A percentile compares a stretch with the other conserved stretches of the same genome.
These are phyloP conservation scores for Stagonosporopsis cucurbitacearum DNA, from an alignment of 2,329 filamentous ascomycete genomes.

Conservation along the genomic window DNA sequence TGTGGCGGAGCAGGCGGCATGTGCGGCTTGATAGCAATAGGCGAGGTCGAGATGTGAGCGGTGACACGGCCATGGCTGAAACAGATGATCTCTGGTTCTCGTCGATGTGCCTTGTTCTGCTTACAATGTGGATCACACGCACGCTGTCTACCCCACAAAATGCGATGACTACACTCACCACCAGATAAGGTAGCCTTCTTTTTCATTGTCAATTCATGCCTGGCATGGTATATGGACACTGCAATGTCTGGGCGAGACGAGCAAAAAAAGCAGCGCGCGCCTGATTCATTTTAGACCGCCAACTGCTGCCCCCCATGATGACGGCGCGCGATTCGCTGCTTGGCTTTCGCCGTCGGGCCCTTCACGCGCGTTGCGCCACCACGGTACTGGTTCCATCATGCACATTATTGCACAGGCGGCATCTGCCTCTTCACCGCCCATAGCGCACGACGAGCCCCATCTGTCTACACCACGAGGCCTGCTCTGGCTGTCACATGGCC, in stretches of 20 bases:
- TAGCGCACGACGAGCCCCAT: conserved; percentile 4
- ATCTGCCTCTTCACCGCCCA: conserved; percentile 13
- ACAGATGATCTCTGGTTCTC: background rate
- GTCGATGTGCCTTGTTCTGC: background rate
- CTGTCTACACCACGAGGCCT: conserved; percentile 12
- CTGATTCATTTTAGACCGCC: conserved; percentile 3
- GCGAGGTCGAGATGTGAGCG: background rate
- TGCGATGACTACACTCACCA: conserved; percentile 4
- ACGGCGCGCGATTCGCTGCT: conserved; percentile 17
- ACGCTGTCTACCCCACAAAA: conserved; percentile 1
- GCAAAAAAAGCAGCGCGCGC: conserved; percentile 4
- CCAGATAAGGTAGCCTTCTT: background rate
- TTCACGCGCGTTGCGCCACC: conserved; percentile 21
- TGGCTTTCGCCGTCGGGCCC: conserved; percentile 15
- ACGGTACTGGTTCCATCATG: conserved; percentile 10
- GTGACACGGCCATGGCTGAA: conserved; percentile 7
- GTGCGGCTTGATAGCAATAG: background rate
- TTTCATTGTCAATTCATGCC: background rate
- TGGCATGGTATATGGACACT: conserved; percentile 5
- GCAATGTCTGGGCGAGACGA: conserved; percentile 5
- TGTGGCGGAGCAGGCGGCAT: background rate
- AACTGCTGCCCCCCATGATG: background rate
- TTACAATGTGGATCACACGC: conserved; percentile 1
- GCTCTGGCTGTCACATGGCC: conserved; percentile 17
- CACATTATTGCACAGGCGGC: conserved; percentile 6